phyloP scores from a whole-genome alignment of 2,329 filamentous ascomycete genomes.

The Alternaria brassicicola region DNA sequence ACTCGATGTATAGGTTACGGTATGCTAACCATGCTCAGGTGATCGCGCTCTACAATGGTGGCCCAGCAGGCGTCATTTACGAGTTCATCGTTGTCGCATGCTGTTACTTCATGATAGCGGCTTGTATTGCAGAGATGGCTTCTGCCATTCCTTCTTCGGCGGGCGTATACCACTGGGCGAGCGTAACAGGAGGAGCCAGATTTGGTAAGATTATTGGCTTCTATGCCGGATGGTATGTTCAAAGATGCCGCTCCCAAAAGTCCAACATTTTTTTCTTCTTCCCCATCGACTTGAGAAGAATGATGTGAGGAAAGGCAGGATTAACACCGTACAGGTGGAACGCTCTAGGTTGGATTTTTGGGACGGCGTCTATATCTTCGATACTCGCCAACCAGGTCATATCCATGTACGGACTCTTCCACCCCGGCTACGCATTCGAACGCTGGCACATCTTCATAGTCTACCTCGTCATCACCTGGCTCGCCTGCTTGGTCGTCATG shows the following conservation, averaged over 20 bases:
- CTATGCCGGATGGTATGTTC: constrained; percentile 55
- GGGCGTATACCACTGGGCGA: constrained; percentile 61
- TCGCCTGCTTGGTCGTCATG: constrained; percentile 55
- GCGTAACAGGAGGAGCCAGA: constrained; percentile 54
- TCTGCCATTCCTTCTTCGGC: constrained; percentile 52
- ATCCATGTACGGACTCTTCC: constrained; percentile 58
- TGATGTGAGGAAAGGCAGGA: no score
- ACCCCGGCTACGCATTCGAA: constrained; percentile 53
- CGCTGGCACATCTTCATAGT: constrained; percentile 60
- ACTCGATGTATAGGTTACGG: not conserved
- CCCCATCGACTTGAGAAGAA: not conserved
- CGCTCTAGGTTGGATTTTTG: constrained; percentile 58
- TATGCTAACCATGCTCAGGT: constrained; percentile 28
- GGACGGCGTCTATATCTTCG: constrained; percentile 50
- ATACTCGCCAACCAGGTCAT: constrained; percentile 56
- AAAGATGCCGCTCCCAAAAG: not conserved
- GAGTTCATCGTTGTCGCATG: constrained; percentile 56
- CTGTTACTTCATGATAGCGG: constrained; percentile 59
- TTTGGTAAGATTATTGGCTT: constrained; percentile 57
- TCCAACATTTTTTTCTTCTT: not conserved
- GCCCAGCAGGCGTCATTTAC: constrained; percentile 55
- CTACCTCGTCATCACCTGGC: constrained; percentile 57
- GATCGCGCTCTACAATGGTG: constrained; percentile 54
- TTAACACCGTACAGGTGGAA: constrained; percentile 52
- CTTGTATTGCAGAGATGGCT: constrained; percentile 59